These are phyloP conservation scores for Phytophthora pistaciae DNA, from an alignment of 352 stramenopile species.

Conservation along the genomic window DNA sequence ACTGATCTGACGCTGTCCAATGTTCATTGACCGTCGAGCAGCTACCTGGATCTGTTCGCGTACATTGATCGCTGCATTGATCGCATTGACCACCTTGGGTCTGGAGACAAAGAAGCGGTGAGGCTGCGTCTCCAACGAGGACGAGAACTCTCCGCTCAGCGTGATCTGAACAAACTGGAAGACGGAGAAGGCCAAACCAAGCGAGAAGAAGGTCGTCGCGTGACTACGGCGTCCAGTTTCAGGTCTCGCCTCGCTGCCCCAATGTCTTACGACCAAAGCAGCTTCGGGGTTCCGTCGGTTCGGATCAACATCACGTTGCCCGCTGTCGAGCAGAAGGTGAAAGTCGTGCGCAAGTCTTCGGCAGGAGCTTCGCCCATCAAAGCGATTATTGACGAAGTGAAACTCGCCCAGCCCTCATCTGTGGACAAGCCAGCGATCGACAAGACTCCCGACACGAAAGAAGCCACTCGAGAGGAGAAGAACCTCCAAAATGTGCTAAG, in stretches of 20 bases:
- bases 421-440: background rate
- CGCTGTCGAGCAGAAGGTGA: constrained; percentile 33
- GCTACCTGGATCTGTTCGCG: constrained; percentile 35
- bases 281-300: constrained; percentile 32
- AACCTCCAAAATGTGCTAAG: constrained; percentile 21
- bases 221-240: background rate
- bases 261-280: constrained; percentile 12
- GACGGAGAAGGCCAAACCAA: background rate
- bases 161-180: constrained; percentile 18
- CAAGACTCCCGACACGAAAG: background rate
- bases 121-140: constrained; percentile 29
- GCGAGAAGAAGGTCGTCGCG: background rate
- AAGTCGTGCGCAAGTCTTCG: constrained; percentile 5
- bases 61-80: constrained; percentile 44
- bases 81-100: constrained; percentile 38
- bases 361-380: constrained; percentile 18
- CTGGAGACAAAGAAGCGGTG: constrained; percentile 38
- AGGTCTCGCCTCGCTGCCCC: constrained; percentile 4
- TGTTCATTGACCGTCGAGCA: constrained; percentile 17
- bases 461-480: constrained; percentile 2
- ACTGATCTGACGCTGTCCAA: constrained; percentile 6
- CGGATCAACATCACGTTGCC: constrained; percentile 52
- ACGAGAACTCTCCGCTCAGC: constrained; percentile 33
- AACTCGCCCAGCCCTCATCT: constrained; percentile 1
- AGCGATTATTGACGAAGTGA: constrained; percentile 15